These are phyloP conservation scores for Rhizophagus clarus DNA, from an alignment of 192 early-diverging fungal genomes.

Conservation along the genomic window DNA sequence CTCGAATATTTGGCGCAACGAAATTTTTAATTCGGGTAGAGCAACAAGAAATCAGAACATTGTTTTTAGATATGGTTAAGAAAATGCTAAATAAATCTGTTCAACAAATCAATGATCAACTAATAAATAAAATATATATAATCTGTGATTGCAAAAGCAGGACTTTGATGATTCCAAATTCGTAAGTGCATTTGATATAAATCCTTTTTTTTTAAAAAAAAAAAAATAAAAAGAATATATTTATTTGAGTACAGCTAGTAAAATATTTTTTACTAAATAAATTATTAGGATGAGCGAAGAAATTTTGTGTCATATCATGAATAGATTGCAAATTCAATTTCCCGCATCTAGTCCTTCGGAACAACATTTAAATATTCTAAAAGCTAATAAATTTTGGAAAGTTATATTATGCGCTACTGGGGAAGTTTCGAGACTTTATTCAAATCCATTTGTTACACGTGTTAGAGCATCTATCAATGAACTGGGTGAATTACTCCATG, in stretches of 20 bases:
- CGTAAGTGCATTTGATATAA: not conserved
- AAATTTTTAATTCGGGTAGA: not conserved
- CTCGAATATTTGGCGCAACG: not conserved
- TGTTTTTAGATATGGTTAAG: not conserved
- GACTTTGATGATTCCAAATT: not conserved
- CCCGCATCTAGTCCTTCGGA: not conserved
- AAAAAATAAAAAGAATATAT: no score
- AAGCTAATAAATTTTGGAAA: not conserved
- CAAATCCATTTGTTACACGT: not conserved
- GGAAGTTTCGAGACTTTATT: not conserved
- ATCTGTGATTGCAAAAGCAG: not conserved
- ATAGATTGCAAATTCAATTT: not conserved
- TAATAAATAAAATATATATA: not conserved
- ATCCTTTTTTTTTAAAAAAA: no score
- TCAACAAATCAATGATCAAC: not conserved
- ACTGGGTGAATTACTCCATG: not conserved
- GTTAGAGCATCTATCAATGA: not conserved
- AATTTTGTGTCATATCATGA: not conserved
- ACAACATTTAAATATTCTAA: not conserved
- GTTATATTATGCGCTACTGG: not conserved
- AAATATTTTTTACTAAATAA: no score
- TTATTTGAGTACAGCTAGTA: not conserved
- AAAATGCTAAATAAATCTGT: not conserved
- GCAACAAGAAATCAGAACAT: not conserved
- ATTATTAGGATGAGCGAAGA: not conserved